Evolutionary conservation across 768 basidiomycete species (phyloP), one percentile per base, ranked within the genome.

Genomic region (Udeniomyces megalosporus): DNA sequence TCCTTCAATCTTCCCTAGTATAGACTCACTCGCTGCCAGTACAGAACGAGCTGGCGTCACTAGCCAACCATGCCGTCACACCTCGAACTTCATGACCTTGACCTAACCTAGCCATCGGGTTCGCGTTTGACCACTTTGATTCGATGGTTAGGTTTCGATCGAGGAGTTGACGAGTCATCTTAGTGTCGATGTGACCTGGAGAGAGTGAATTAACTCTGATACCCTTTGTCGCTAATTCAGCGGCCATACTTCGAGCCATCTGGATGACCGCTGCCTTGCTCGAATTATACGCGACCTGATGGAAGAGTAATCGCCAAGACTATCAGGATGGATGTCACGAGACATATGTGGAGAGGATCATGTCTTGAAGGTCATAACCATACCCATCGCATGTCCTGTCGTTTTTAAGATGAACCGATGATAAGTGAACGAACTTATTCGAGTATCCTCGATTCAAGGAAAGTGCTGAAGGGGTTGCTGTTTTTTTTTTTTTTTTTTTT

Each of bases 241-340:
- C 86, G 3, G 85, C 85, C 84, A 88, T 83, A 71, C 83, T 85
- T 47, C 86, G 80, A 5, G 77, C 81, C 84, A 86, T 86, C 73
- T 88, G 85, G 46, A 86, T 72, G 20, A 88, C 84, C 4, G 82
- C 85, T 1, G 82, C 80, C 73, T 88, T 88, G 74, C 82, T 84
- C 52, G 80, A 77, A 72, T 86, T 86, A 74, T 87, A 87, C 15
- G 83, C 80, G 55, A 82, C 79, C 84, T 86, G 1, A 81, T 28
- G 15, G 24, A 29, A 17, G 42, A 6, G 47, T 47, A 47, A 34
- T 12, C 22, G 7, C n/a, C 34, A 22, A 55, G 54, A 42, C n/a
- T n/a, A n/a, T n/a, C n/a, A n/a, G n/a, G n/a, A n/a, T n/a, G n/a
- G n/a, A n/a, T n/a, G n/a, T n/a, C n/a, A n/a, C n/a, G 55, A 22